Base-by-base conservation (phyloP, 202 grass and related monocot species). In the Carex arenaria region DNA sequence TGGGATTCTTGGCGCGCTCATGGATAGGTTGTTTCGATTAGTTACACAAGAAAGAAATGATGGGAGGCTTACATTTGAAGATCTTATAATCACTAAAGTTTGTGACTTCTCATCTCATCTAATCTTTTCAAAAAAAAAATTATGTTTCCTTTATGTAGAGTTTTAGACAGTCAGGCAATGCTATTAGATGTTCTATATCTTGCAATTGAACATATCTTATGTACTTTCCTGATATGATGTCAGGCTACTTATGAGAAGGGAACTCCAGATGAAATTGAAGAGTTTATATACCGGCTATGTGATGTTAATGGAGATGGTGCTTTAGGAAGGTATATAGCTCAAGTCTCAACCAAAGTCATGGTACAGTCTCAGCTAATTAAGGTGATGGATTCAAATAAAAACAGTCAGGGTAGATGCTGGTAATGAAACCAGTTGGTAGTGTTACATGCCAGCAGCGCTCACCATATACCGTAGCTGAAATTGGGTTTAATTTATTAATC, bases 201-300 rank as follows among this genome's bases (percentile, higher is more conserved):
- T 86, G 18, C 36, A 43, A 67, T 67, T 70, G 40, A 15, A 31
- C 57, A 42, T 81, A 83, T 64, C 42, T 62, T 18, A 17, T 85
- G 10, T 85, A 12, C 3, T 56, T 71, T 87, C 4, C 2, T 31
- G 71, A 2, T 1, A 63, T 85, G 26, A 69, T 40, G 15, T 26
- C 82, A 98, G 95, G 90, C 81, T 59, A 89, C 82, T 61, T 98
- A 98, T 85, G 95, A 89, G 84, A 95, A 87, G 81, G 92, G 95
- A 52, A 87, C 86, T 83, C 82, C 83, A 86, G 86, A 92, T 82
- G 92, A 95, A 77, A 92, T 94, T 65, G 92, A 90, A 79, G 89
- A 95, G n/a, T 98, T 95, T 59, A 91, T 95, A 61, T 89, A 83
- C 80, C 84, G 89, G 45, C 55, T 98, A 73, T 98, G 92, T 17